Evolutionary conservation across 2,329 filamentous ascomycete species (phyloP), one percentile per base, ranked within the genome.

Genomic region (Metarhizium sp.): DNA sequence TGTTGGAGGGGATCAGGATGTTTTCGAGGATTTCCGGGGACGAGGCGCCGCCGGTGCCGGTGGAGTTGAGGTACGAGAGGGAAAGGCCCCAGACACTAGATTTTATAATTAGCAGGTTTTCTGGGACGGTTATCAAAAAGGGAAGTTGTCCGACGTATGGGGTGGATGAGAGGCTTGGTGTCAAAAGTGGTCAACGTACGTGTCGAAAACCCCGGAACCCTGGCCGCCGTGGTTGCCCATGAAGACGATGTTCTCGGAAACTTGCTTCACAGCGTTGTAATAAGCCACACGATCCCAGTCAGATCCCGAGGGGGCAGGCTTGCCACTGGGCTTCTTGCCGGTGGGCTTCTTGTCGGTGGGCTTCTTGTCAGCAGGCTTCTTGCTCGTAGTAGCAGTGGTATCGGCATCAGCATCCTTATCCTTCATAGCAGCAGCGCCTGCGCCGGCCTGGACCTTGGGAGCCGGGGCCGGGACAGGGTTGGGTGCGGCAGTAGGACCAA

Each of bases 171-270:
- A 7, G 8, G 18, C 7, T 34, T 34, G 32, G 32, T 11, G 32
- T 34, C 32, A 2, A 7, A n/a, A 14, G 30, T 20, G 5, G 6
- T 25, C 32, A 25, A 69, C 74, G 68, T 59, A 76, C 75, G 61
- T 70, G 55, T 77, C 73, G 55, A 66, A 77, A 38, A 69, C 67
- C 46, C 77, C 70, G 38, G 75, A 75, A 0, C 71, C 69, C 18
- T 70, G 62, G 43, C 72, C 73, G 47, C 76, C 77, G 43, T 75
- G 71, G 66, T 78, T 77, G 38, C 69, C 76, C 43, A 79, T 67
- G 64, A 79, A 79, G 55, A 75, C 69, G 34, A 79, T 62, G 45
- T 77, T 77, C 20, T 77, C 69, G 6, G 69, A 67, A 11, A 62
- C 58, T 53, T 71, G 68, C 45, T 66, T 57, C 36, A 69, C 66